phyloP scores from a whole-genome alignment of 2,329 filamentous ascomycete genomes.

The Claviceps sp. region DNA sequence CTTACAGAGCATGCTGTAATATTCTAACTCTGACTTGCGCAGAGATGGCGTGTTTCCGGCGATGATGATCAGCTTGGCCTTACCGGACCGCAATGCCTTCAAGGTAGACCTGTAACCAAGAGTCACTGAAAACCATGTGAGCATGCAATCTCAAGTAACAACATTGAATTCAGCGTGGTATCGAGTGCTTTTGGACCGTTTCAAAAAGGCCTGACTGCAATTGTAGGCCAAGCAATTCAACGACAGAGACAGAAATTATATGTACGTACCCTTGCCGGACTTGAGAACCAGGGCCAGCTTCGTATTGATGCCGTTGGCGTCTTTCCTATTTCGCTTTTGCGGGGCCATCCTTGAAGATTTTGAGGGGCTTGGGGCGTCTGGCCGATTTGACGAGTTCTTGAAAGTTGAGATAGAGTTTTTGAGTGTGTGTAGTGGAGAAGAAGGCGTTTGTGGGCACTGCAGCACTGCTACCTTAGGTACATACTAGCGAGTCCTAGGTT shows the following conservation, averaged over 20 bases:
- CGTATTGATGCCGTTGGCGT: slow-evolving; percentile 56
- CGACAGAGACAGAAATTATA: too few species aligned
- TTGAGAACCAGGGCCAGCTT: slow-evolving; percentile 51
- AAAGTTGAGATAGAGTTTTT: neutral
- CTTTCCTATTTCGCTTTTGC: slow-evolving; percentile 75
- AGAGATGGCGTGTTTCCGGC: slow-evolving; percentile 91
- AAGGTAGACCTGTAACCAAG: slow-evolving; percentile 36
- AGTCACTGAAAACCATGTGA: slow-evolving; percentile 18
- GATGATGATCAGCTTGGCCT: slow-evolving; percentile 97
- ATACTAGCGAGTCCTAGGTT: too few species aligned
- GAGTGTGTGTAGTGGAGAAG: too few species aligned
- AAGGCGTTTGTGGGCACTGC: too few species aligned
- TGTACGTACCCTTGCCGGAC: slow-evolving; percentile 57
- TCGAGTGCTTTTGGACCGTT: neutral
- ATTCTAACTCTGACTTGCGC: slow-evolving; percentile 95
- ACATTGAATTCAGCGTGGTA: neutral
- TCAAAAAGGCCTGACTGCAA: neutral
- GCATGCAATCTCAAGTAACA: neutral
- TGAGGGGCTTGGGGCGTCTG: slow-evolving; percentile 8
- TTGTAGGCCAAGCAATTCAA: neutral
- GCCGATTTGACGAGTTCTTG: slow-evolving; percentile 15
- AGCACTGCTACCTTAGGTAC: too few species aligned
- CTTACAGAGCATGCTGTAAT: slow-evolving; percentile 88
- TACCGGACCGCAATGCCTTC: slow-evolving; percentile 85
- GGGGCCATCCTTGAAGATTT: slow-evolving; percentile 46